These are phyloP conservation scores for Limnomonas spitsbergensis DNA, from an alignment of 139 green algal species.

Conservation along the genomic window DNA sequence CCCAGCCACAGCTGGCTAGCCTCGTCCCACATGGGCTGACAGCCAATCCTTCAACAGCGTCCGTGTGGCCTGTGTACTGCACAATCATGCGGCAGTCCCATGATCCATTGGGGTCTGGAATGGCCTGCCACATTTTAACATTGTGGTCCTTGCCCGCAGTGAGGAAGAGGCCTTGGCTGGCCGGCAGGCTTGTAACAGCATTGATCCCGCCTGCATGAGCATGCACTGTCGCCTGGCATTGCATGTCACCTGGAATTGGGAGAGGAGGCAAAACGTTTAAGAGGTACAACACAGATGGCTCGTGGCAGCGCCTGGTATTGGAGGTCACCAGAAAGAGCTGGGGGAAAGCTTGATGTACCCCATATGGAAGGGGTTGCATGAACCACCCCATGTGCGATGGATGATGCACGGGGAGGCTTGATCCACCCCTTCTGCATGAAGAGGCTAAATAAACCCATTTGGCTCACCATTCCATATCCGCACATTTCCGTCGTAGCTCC, in stretches of 20 bases:
- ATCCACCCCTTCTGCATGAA: too few species aligned
- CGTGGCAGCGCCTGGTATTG: neutral
- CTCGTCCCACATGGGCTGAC: constrained; percentile 33
- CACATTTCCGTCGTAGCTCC: constrained; percentile 56
- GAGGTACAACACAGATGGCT: too few species aligned
- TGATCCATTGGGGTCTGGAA: neutral
- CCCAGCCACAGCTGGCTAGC: constrained; percentile 66
- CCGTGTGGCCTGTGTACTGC: constrained; percentile 55
- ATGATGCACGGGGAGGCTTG: too few species aligned
- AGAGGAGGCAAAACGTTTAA: too few species aligned
- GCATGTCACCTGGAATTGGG: neutral
- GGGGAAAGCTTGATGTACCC: too few species aligned
- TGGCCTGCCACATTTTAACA: constrained; percentile 48
- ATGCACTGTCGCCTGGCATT: neutral
- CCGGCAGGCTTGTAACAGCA: constrained; percentile 21
- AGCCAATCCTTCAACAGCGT: constrained; percentile 56
- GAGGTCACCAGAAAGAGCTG: neutral
- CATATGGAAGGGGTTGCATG: too few species aligned
- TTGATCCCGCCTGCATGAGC: constrained; percentile 17
- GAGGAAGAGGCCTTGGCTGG: constrained; percentile 42
- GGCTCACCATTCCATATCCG: constrained; percentile 40
- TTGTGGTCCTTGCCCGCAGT: constrained; percentile 58
- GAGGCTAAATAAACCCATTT: too few species aligned
- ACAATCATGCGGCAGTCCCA: too few species aligned
- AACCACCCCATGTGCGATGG: too few species aligned